Base-by-base conservation (phyloP, 306 rosid genomes). In the Inga leiocalycina region DNA sequence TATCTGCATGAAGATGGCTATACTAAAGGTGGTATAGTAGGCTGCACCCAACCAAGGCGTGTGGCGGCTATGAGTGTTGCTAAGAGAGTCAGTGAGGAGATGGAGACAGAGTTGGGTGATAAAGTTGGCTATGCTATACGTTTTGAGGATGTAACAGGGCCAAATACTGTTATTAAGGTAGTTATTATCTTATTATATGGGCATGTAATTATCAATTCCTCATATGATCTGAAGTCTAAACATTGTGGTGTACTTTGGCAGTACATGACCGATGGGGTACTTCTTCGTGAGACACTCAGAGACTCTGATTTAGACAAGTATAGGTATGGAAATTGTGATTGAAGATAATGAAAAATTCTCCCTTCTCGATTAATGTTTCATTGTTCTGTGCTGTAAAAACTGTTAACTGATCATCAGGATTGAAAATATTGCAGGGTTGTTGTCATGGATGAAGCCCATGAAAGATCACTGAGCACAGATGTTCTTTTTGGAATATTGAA, bases 21-120 rank as follows among this genome's bases (percentile, higher is more conserved):
- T 77, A 93, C 99, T 54, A 73, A 74, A 39, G 84, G 85, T 78
- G 97, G 98, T 46, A 83, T 96, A 71, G 88, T 96, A 75, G 99
- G 99, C 59, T 96, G 99, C 87, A 96, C 99, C 83, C 99, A 96
- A 87, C 99, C 99, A 43, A 93, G 99, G 87, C 99, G 98, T 89
- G 99, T 96, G 82, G 99, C 99, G 44, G 99, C 99, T 80, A 96
- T 96, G 99, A 96, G 99, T 88, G 99, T 96, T 72, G 99, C 99
- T 72, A 96, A 96, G 89, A 96, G 99, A 92, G 99, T 96, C 34
- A 93, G 98, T 5, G 99, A 96, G 83, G 99, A 93, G 92, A 96
- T 96, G 99, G 99, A 93, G 71, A 92, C 97, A 16, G 97, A 93
- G 74, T 85, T 96, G 72, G 99, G 99, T 22, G 97, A 92, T 81